Evolutionary conservation across 1,284 basidiomycete genomes (phyloP), one percentile per base, ranked within the genome.

Genomic region (Boletus smithii): DNA sequence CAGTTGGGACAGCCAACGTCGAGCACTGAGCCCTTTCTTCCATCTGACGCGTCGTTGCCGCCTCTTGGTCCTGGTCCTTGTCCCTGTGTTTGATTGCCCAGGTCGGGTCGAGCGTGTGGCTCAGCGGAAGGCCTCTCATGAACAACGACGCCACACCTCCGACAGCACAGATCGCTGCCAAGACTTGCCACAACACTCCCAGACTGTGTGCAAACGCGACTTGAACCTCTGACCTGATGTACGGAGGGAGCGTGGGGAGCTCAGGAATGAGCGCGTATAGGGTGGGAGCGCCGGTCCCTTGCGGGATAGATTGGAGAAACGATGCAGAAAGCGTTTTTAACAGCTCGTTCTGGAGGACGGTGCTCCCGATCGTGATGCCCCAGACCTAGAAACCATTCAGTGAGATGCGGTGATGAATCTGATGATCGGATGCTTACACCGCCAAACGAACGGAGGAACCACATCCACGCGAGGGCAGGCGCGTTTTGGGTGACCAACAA

Each of bases 391-490:
- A 22, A 17, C n/a, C 11, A 3, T 17, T 5, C 4, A 5, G 20
- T 22, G 18, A 46, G 24, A 10, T 26, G 7, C 8, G 24, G 24
- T 4, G 17, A 36, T 14, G 7, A 8, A n/a, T 14, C 3, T 33
- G 8, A 27, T 18, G 16, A n/a, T 3, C 3, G 10, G 5, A 5
- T 16, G 8, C 50, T 45, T 32, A 60, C 57, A 6, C 54, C 33
- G 1, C 57, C 59, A 42, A 67, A 58, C 20, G 53, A 53, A 31
- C 66, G 63, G 26, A 61, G 40, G 46, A 62, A 66, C 50, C 49
- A 58, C 49, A 58, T 55, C 49, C 56, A 59, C 3, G 57, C 54
- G 3, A 68, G 47, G 2, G 66, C 61, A 4, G 51, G 44, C 8
- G 63, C 62, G 22, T 61, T 63, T 17, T 55, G 48, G 0, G 51